phyloP scores from a whole-genome alignment of 139 green algal genomes.

The Klebsormidium nitens region DNA sequence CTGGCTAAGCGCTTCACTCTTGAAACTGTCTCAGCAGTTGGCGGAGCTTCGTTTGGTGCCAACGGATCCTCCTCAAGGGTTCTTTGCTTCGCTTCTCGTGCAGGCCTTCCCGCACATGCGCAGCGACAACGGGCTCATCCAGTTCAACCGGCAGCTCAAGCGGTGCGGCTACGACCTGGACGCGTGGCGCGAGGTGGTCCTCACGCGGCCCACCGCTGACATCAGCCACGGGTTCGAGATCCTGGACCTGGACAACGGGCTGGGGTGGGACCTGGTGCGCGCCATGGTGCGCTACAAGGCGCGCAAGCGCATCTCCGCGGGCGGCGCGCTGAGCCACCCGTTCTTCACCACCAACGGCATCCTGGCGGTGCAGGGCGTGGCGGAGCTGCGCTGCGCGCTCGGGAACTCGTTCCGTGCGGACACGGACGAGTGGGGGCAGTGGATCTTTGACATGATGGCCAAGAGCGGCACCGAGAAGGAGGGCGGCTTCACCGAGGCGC shows the following conservation, averaged over 20 bases:
- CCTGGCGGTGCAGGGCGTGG: constrained; percentile 3
- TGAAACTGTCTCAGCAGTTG: no score
- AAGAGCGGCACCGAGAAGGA: constrained; percentile 38
- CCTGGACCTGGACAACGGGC: constrained; percentile 29
- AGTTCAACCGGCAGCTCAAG: constrained; percentile 53
- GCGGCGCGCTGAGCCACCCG: constrained; percentile 21
- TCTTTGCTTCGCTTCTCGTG: no score
- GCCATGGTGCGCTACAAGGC: constrained; percentile 30
- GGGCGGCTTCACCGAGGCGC: constrained; percentile 64
- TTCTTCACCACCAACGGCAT: constrained; percentile 14
- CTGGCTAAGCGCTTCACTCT: no score
- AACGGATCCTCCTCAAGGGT: no score
- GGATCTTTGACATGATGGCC: constrained; percentile 33
- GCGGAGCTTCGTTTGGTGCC: no score
- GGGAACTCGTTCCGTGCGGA: no score
- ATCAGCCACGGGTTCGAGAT: constrained; percentile 30
- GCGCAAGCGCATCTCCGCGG: constrained; percentile 17
- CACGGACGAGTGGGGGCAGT: constrained; percentile 16
- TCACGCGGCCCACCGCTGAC: constrained; percentile 29
- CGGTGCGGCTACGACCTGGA: constrained; percentile 52
- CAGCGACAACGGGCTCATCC: constrained; percentile 45
- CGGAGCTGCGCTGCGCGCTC: background rate
- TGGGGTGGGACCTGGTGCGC: constrained; percentile 22
- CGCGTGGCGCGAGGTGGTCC: constrained; percentile 51
- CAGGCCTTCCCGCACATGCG: constrained; percentile 37